Conservation (phyloP, 1,284 basidiomycete species). For the Trichosporon sp. region DNA sequence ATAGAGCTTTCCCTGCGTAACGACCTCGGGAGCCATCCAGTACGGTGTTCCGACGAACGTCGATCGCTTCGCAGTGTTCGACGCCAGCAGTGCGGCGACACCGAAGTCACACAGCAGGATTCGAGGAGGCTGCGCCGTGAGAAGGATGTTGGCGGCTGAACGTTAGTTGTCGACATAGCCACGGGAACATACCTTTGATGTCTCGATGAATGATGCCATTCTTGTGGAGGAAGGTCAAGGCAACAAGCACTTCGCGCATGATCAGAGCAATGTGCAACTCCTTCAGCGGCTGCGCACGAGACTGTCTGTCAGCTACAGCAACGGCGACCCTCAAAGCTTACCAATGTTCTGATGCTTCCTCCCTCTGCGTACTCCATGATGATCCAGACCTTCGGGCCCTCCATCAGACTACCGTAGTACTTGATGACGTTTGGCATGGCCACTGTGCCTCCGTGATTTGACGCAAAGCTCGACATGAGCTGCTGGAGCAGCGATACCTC, state of each 20-base stretch:
- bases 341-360: constrained; percentile 86
- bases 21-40: constrained; percentile 99
- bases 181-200: constrained; percentile 67
- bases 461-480: constrained; percentile 62
- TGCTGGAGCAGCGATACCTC: constrained; percentile 92
- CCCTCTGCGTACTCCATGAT: constrained; percentile 98
- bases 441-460: constrained; percentile 28
- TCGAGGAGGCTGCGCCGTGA: constrained; percentile 76
- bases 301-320: constrained; percentile 67
- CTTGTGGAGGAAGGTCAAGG: constrained; percentile 84
- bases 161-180: constrained; percentile 15
- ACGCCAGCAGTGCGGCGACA: constrained; percentile 88
- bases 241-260: constrained; percentile 83
- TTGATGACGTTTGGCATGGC: constrained; percentile 76
- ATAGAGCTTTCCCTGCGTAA: constrained; percentile 81
- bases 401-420: constrained; percentile 94
- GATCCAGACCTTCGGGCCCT: constrained; percentile 96
- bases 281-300: constrained; percentile 78
- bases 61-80: constrained; percentile 83
- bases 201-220: constrained; percentile 94
- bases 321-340: constrained; percentile 44
- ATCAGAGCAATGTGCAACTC: constrained; percentile 89
- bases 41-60: constrained; percentile 95
- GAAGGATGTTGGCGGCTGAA: constrained; percentile 84
- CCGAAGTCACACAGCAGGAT: constrained; percentile 97